Conservation (phyloP, 192 early-diverging fungal genomes). For the Podila verticillata region DNA sequence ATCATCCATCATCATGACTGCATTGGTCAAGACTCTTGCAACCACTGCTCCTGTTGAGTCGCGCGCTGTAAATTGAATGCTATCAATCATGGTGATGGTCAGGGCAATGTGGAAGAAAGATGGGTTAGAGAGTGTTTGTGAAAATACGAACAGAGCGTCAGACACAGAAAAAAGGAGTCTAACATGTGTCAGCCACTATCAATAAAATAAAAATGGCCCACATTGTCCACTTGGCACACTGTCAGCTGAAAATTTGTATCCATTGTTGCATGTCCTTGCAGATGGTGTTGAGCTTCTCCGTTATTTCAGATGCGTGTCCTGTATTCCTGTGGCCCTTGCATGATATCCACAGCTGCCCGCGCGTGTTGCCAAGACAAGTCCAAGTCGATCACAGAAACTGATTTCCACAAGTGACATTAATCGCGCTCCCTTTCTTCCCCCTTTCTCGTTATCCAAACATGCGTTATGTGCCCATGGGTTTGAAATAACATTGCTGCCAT, state of each 20-base stretch:
- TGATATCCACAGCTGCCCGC: too few species aligned
- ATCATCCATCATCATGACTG: constrained; percentile 91
- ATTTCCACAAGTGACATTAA: too few species aligned
- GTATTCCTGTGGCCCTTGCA: too few species aligned
- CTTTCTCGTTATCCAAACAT: too few species aligned
- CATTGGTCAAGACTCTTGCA: constrained; percentile 77
- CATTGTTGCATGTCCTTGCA: neutral
- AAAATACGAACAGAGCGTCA: neutral
- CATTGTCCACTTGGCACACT: constrained; percentile 11
- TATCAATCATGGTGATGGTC: constrained; percentile 22
- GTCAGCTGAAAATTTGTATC: constrained; percentile 37
- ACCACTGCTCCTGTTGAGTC: constrained; percentile 69
- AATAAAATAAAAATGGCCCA: too few species aligned
- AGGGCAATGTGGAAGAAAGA: neutral
- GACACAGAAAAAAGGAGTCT: constrained; percentile 1
- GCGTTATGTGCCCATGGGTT: neutral
- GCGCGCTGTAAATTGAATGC: constrained; percentile 75
- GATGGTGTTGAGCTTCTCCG: neutral
- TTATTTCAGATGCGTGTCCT: too few species aligned
- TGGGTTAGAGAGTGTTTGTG: neutral
- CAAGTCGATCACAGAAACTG: too few species aligned
- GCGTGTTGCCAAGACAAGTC: too few species aligned
- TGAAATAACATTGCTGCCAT: neutral
- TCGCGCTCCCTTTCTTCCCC: too few species aligned
- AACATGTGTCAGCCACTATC: neutral